phyloP scores from a whole-genome alignment of 331 rosid species.

The Quercus phellos region DNA sequence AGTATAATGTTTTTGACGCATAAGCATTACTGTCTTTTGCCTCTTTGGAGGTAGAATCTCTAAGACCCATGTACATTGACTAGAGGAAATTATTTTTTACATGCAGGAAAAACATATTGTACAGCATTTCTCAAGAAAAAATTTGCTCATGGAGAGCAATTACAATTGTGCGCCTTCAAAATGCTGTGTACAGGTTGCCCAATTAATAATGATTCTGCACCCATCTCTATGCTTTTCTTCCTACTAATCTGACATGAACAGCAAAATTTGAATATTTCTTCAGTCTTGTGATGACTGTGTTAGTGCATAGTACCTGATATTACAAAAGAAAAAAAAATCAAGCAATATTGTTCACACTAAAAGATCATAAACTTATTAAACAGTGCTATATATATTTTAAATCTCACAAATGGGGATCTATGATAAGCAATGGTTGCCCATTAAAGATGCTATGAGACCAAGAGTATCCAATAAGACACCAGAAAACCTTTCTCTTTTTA shows the following conservation, averaged over 20 bases:
- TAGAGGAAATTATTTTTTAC: too few species aligned
- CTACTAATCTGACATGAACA: neutral
- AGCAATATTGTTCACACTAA: neutral
- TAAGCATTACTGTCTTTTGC: neutral
- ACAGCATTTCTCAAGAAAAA: neutral
- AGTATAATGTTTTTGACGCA: neutral
- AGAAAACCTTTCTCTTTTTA: too few species aligned
- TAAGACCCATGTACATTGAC: neutral
- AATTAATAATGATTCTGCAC: neutral
- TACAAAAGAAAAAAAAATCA: neutral
- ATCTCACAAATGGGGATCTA: neutral
- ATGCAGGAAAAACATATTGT: too few species aligned
- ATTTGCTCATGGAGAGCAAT: neutral
- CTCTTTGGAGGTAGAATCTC: neutral
- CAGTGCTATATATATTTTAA: neutral
- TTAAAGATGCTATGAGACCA: neutral
- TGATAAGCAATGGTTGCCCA: neutral
- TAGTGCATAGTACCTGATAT: conserved; percentile 34
- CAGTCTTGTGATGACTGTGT: conserved; percentile 19
- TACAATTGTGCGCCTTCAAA: conserved; percentile 5
- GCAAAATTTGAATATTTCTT: conserved; percentile 18
- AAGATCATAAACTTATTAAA: neutral
- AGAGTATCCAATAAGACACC: neutral
- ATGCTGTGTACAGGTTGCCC: neutral
- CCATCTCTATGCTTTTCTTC: conserved; percentile 11